Evolutionary conservation across 2,329 filamentous ascomycete species (phyloP).

Genomic region (Nemania sp.): DNA sequence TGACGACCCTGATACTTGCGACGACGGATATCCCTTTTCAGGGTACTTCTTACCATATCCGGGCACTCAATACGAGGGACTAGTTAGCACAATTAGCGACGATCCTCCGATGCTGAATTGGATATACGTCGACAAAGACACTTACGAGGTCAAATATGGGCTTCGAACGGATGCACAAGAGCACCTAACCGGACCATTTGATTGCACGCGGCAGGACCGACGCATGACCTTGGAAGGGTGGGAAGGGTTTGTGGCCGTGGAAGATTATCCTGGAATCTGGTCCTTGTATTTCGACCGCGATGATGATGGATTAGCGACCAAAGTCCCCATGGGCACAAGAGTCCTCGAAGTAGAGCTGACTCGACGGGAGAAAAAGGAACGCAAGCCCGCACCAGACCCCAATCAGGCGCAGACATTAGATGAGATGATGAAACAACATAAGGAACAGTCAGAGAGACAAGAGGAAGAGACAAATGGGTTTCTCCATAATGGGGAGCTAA

Average conservation of each 20-base stretch:
- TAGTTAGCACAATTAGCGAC: conserved; percentile 62
- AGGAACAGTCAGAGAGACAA: conserved; percentile 41
- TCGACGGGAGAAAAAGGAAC: conserved; percentile 63
- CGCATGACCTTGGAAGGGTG: conserved; percentile 62
- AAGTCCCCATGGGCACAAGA: conserved; percentile 60
- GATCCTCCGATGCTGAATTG: conserved; percentile 64
- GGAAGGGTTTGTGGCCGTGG: conserved; percentile 63
- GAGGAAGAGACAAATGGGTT: conserved; percentile 26
- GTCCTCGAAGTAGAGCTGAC: conserved; percentile 68
- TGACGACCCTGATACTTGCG: conserved; percentile 44
- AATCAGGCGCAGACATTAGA: conserved; percentile 47
- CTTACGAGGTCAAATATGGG: conserved; percentile 61
- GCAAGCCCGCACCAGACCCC: conserved; percentile 46
- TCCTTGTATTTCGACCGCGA: conserved; percentile 62
- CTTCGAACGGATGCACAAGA: conserved; percentile 57
- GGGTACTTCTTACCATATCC: conserved; percentile 70
- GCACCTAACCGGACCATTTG: conserved; percentile 61
- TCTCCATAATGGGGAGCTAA: conserved; percentile 1
- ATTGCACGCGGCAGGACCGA: conserved; percentile 65
- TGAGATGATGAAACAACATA: conserved; percentile 49
- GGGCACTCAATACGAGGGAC: conserved; percentile 59
- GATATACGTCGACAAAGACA: conserved; percentile 61
- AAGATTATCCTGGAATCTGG: conserved; percentile 59
- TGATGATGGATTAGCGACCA: conserved; percentile 58
- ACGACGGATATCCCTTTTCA: conserved; percentile 63